phyloP scores from a whole-genome alignment of 2,329 filamentous ascomycete species.

The Fulvia fulva region DNA sequence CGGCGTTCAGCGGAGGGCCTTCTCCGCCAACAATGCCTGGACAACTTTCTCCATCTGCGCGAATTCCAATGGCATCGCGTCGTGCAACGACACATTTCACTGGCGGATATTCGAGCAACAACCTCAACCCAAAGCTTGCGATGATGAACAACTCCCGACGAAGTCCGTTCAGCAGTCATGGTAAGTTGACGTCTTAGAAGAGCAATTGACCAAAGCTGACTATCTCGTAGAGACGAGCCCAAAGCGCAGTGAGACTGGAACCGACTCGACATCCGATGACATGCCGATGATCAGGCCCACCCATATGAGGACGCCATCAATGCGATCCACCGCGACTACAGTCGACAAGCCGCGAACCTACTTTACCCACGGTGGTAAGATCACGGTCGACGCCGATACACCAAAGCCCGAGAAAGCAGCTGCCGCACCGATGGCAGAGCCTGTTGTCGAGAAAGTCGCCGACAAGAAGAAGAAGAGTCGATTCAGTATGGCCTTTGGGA shows the following conservation, averaged over 20 bases:
- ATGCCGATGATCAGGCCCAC: constrained; percentile 4
- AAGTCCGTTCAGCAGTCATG: constrained; percentile 24
- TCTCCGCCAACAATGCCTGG: constrained; percentile 4
- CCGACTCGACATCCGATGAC: constrained; percentile 3
- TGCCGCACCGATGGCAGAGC: constrained; percentile 1
- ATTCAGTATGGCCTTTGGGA: constrained; percentile 25
- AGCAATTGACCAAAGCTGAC: background rate
- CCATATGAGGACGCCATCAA: constrained; percentile 7
- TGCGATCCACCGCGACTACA: constrained; percentile 10
- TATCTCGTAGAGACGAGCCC: constrained; percentile 23
- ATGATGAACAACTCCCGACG: constrained; percentile 9
- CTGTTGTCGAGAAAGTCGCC: constrained; percentile 4
- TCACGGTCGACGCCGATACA: constrained; percentile 18
- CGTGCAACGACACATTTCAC: constrained; percentile 14
- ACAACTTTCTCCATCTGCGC: background rate
- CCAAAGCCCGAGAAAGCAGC: constrained; percentile 2
- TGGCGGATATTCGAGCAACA: constrained; percentile 1
- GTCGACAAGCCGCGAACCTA: constrained; percentile 24
- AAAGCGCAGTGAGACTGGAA: constrained; percentile 21
- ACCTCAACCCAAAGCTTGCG: constrained; percentile 8
- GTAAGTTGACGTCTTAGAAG: constrained; percentile 17
- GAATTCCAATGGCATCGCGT: constrained; percentile 5
- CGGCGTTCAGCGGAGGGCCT: constrained; percentile 10
- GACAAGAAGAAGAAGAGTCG: constrained; percentile 29
- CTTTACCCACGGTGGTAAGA: constrained; percentile 28